Conservation (phyloP, 169 alveolate genomes). For the Toxoplasma gondii region DNA sequence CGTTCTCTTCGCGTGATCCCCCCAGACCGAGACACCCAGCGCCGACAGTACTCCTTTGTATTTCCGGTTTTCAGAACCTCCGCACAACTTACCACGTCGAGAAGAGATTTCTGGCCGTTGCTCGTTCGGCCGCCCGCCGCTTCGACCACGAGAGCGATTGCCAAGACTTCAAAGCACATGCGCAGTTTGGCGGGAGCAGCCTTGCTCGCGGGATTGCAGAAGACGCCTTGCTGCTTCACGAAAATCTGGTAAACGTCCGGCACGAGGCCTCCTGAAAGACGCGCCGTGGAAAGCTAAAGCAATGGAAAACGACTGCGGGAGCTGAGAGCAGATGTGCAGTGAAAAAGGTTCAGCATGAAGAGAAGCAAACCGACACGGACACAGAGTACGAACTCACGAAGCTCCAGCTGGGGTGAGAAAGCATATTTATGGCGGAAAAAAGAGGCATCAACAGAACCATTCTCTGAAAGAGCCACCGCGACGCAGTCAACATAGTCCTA, state of each 20-base stretch:
- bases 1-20: background rate
- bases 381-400: too few species aligned
- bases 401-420: too few species aligned
- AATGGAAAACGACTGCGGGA: background rate
- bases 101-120: constrained; percentile 58
- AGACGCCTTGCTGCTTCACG: constrained; percentile 83
- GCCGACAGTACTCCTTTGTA: background rate
- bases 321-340: background rate
- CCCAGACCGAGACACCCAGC: background rate
- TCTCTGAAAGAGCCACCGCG: too few species aligned
- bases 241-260: constrained; percentile 88
- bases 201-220: constrained; percentile 76
- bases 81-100: constrained; percentile 60
- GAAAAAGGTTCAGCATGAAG: background rate
- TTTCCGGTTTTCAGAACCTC: too few species aligned
- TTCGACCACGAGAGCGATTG: constrained; percentile 68
- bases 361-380: background rate
- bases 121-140: constrained; percentile 69
- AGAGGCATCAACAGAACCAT: too few species aligned
- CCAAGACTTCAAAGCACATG: constrained; percentile 60
- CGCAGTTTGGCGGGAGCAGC: constrained; percentile 79
- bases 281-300: background rate
- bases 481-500: too few species aligned
- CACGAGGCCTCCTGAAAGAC: constrained; percentile 84
- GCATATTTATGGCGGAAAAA: too few species aligned